Base-by-base conservation (phyloP, 495 filamentous ascomycete species). In the Penicillium odoratum region DNA sequence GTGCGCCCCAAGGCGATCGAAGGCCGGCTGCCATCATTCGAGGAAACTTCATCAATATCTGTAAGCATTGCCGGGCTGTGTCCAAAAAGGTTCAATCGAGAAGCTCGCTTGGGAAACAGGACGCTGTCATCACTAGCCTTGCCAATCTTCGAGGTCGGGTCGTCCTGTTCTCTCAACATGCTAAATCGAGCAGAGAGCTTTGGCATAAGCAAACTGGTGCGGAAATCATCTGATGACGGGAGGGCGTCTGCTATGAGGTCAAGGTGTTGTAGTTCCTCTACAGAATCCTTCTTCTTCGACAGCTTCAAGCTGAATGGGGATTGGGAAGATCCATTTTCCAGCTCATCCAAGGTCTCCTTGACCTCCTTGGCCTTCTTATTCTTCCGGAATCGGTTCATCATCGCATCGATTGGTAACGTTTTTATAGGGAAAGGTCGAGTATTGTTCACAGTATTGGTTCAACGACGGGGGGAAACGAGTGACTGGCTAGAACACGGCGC, bases 61-160 rank as follows among this genome's bases (percentile, higher is more conserved):
- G 85, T 75, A 8, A 98, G 78, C 13, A 84, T 82, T 48, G 69
- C 74, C 16, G 74, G 74, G 46, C 67, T 77, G 50, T 78, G 75
- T 5, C 73, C 74, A 65, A 80, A 81, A 18, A 78, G 57, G 67
- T 86, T 80, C 71, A 93, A 71, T 53, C 86, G 80, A 8, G 91
- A 93, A 49, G 86, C 85, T 25, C 91, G 83, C 63, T 89, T 92
- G 5, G 92, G 90, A 57, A 87, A 89, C 9, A 97, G 70, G 25
- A 97, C 92, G 58, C 91, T 96, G 65, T 97, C 92, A 60, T 97
- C 93, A 68, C 89, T 95, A 21, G 93, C 92, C 71, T 97, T 96
- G 43, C 93, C 94, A 31, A 97, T 79, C 68, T 88, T 88, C 0
- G 90, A 91, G 48, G 77, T 85, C 4, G 92, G 92, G 63, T 97